Conservation (phyloP, 2,329 filamentous ascomycete genomes). For the Hypocrella siamensis region DNA sequence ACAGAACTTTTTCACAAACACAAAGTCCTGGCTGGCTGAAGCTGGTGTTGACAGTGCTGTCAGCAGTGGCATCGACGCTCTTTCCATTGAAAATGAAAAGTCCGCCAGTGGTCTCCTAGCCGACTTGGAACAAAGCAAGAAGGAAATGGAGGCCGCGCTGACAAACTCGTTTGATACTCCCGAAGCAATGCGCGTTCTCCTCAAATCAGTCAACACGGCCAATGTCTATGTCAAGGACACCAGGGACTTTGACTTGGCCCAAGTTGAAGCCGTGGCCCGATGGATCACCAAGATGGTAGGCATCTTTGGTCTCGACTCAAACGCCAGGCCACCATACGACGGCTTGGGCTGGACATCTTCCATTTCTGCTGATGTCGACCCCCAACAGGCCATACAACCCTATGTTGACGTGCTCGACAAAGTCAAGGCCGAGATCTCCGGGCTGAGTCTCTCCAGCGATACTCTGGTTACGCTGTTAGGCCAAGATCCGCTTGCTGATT, state of each 20-base stretch:
- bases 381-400: conserved; percentile 28
- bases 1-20: conserved; percentile 43
- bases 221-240: conserved; percentile 44
- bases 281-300: conserved; percentile 77
- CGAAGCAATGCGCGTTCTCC: conserved; percentile 60
- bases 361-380: conserved; percentile 24
- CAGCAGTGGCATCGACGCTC: conserved; percentile 16
- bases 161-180: conserved; percentile 82
- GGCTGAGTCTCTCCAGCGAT: conserved; percentile 32
- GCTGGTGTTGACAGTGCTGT: conserved; percentile 22
- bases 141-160: conserved; percentile 42
- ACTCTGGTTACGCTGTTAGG: conserved; percentile 25
- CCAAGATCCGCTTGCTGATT: conserved; percentile 28
- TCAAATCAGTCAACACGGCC: conserved; percentile 61
- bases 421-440: conserved; percentile 29
- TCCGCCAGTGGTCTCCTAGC: conserved; percentile 17
- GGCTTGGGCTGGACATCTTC: conserved; percentile 39
- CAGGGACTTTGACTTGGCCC: conserved; percentile 27
- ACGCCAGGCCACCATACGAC: conserved; percentile 36
- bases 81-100: conserved; percentile 20
- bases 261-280: conserved; percentile 43
- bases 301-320: conserved; percentile 66
- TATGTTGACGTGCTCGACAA: conserved; percentile 28
- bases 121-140: conserved; percentile 36
- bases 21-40: conserved; percentile 36